These are phyloP conservation scores for Cordyceps tenuipes DNA, from an alignment of 2,329 filamentous ascomycete genomes.

Conservation along the genomic window DNA sequence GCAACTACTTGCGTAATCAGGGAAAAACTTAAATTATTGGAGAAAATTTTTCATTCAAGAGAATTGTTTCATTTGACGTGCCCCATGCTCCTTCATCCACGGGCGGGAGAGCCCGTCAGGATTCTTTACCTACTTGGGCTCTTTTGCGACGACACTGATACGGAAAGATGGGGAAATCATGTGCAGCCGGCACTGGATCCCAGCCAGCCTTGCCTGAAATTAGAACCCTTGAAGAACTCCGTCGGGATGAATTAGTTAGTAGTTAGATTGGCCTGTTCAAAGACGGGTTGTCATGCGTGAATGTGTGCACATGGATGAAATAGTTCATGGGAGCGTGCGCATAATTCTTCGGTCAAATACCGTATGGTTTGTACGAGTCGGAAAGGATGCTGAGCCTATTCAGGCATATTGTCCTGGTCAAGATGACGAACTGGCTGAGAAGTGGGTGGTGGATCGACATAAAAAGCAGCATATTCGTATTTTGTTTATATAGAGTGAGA, in stretches of 20 bases:
- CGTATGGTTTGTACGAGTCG: background rate
- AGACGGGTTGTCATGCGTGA: background rate
- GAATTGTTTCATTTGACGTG: too few species aligned
- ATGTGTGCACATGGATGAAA: background rate
- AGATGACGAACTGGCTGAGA: background rate
- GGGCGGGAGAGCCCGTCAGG: background rate
- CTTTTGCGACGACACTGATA: background rate
- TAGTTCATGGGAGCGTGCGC: background rate
- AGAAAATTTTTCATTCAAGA: too few species aligned
- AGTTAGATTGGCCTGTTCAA: background rate
- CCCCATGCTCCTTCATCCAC: background rate
- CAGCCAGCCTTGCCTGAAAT: background rate
- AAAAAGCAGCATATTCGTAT: slow-evolving; percentile 1
- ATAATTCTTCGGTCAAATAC: background rate
- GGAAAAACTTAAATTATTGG: background rate
- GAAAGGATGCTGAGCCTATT: background rate
- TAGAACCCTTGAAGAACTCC: too few species aligned
- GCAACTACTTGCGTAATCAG: background rate
- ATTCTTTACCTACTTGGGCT: background rate
- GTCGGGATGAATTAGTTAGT: background rate
- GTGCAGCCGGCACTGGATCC: background rate
- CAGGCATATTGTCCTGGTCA: background rate
- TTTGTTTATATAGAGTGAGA: background rate
- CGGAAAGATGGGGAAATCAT: background rate
- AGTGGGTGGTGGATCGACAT: background rate